Evolutionary conservation across 2,329 filamentous ascomycete species (phyloP).

Genomic region (Ascochyta fabae): DNA sequence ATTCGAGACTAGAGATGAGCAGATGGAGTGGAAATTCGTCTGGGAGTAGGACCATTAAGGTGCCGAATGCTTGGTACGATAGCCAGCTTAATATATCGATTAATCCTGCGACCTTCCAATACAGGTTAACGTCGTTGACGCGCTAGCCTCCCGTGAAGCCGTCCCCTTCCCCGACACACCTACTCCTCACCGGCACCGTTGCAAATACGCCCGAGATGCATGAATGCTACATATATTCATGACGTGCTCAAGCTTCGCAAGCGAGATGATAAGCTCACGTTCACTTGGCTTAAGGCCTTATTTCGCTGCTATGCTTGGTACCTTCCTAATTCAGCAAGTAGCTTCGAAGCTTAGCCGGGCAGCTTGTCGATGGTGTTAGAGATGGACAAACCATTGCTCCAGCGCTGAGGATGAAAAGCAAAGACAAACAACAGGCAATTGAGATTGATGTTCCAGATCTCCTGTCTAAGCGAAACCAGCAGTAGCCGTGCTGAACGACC

Average conservation of each 20-base stretch:
- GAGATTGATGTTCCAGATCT: background rate
- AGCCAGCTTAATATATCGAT: background rate
- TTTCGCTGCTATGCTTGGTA: background rate
- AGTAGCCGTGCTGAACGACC: too few species aligned
- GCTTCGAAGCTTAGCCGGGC: constrained; percentile 8
- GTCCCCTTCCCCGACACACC: background rate
- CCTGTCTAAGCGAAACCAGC: too few species aligned
- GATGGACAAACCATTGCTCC: too few species aligned
- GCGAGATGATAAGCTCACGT: constrained; percentile 14
- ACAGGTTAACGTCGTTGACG: background rate
- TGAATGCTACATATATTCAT: constrained; percentile 5
- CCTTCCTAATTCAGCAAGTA: constrained; percentile 13
- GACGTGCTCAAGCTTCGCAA: constrained; percentile 30
- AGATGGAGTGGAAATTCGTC: constrained; percentile 29
- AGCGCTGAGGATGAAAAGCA: background rate
- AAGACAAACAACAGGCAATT: background rate
- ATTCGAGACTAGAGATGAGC: constrained; percentile 14
- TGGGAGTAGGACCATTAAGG: constrained; percentile 17
- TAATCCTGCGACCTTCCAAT: background rate
- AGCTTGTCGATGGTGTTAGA: background rate
- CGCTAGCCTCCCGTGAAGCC: background rate
- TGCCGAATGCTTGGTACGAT: background rate
- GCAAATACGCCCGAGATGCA: background rate
- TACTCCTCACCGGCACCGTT: background rate
- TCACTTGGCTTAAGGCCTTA: constrained; percentile 10